Percentiles rank a stretch among this genome's conserved stretches.
Evolutionary conservation across 75 land plant genomes (phyloP).

Genomic region (Selaginella moellendorffii): DNA sequence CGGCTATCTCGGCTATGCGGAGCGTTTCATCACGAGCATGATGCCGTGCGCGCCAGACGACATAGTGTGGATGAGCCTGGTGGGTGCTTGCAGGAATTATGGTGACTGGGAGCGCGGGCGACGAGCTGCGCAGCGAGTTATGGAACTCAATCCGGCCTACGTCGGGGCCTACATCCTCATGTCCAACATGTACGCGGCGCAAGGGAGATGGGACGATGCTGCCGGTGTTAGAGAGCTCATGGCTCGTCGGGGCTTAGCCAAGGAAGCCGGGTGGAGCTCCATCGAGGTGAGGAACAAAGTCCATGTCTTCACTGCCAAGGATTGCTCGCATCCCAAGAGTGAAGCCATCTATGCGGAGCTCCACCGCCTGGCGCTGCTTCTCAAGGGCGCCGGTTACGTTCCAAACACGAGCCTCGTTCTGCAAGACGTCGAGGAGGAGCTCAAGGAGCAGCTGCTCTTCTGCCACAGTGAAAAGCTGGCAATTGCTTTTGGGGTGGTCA

Average conservation of each 20-base stretch:
- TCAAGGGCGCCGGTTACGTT: too few species aligned
- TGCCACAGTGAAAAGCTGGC: too few species aligned
- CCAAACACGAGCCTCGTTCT: too few species aligned
- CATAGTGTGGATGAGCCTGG: not conserved
- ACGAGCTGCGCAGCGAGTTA: not conserved
- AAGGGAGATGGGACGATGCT: not conserved
- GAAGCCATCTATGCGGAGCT: slow-evolving; percentile 20
- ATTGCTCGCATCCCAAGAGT: slow-evolving; percentile 28
- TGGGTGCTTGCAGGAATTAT: not conserved
- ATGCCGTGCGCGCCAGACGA: not conserved
- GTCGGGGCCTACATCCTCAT: not conserved
- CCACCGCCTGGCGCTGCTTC: too few species aligned
- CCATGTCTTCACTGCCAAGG: slow-evolving; percentile 33
- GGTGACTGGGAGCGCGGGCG: not conserved
- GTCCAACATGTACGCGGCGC: not conserved
- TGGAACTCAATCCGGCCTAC: not conserved
- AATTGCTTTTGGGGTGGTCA: too few species aligned
- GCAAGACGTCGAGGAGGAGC: too few species aligned
- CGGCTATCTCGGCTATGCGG: not conserved
- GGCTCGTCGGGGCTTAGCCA: slow-evolving; percentile 25
- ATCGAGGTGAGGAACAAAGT: slow-evolving; percentile 33
- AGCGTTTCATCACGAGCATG: not conserved
- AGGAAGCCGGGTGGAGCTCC: slow-evolving; percentile 36
- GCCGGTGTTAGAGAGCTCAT: slow-evolving; percentile 18
- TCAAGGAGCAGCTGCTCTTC: too few species aligned